phyloP scores from a whole-genome alignment of 139 green algal genomes.

The Picocystis salinarum region DNA sequence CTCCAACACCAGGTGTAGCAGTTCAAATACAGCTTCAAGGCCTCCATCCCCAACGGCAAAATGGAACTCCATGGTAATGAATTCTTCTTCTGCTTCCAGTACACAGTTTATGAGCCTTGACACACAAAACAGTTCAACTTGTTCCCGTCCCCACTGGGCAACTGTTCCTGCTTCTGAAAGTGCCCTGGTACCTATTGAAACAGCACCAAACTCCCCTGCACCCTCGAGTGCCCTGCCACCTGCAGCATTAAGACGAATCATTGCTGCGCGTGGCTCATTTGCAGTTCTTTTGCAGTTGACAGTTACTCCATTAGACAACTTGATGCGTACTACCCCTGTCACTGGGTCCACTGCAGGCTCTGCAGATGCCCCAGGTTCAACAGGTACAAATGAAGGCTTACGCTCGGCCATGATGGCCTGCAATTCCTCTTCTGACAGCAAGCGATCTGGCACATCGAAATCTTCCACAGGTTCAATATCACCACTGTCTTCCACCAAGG shows the following conservation, averaged over 20 bases:
- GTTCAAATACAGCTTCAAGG: slow-evolving; percentile 18
- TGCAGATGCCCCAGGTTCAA: slow-evolving; percentile 10
- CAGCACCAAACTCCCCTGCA: slow-evolving; percentile 32
- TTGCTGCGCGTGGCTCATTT: slow-evolving; percentile 74
- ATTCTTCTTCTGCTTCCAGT: slow-evolving; percentile 89
- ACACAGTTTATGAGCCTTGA: slow-evolving; percentile 81
- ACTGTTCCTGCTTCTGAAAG: slow-evolving; percentile 66
- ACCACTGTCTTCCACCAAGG: slow-evolving; percentile 1
- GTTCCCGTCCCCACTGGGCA: slow-evolving; percentile 51
- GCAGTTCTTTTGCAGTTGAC: slow-evolving; percentile 59
- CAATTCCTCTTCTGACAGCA: slow-evolving; percentile 48
- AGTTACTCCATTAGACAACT: slow-evolving; percentile 76
- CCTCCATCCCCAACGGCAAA: slow-evolving; percentile 37
- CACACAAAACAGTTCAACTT: slow-evolving; percentile 92
- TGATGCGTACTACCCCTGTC: slow-evolving; percentile 57
- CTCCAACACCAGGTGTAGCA: slow-evolving; percentile 34
- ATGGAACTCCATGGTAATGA: slow-evolving; percentile 81
- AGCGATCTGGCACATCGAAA: slow-evolving; percentile 52
- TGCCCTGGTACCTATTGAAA: slow-evolving; percentile 56
- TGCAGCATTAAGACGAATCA: slow-evolving; percentile 65
- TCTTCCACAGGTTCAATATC: slow-evolving; percentile 24
- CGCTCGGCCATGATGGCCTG: slow-evolving; percentile 26
- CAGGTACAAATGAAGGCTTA: slow-evolving; percentile 50
- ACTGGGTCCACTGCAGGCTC: slow-evolving; percentile 9
- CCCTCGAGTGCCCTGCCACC: slow-evolving; percentile 47